Percentiles rank a stretch among this genome's conserved stretches.
Conservation (phyloP, 805 yeast genomes). For the Maudiozyma turicensis region DNA sequence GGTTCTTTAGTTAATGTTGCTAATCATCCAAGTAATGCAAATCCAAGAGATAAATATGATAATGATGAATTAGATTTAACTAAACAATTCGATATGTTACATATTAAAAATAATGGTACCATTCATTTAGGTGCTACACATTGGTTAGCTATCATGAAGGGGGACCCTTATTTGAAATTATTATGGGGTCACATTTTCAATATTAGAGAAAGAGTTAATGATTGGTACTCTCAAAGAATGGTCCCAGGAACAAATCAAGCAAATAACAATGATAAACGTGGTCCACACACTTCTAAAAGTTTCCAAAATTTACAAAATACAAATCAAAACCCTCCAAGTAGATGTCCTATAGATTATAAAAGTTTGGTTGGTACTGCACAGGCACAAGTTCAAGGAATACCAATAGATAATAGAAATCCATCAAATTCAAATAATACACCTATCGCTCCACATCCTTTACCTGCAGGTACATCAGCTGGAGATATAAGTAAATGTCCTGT, state of each 20-base stretch:
- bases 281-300: slow-evolving; percentile 1
- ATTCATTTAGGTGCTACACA: slow-evolving; percentile 44
- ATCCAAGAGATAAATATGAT: slow-evolving; percentile 15
- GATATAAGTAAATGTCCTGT: slow-evolving; percentile 12
- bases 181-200: slow-evolving; percentile 43
- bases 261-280: neutral
- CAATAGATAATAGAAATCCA: neutral
- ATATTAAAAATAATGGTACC: slow-evolving; percentile 34
- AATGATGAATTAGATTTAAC: slow-evolving; percentile 32
- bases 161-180: slow-evolving; percentile 46
- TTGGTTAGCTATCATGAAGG: slow-evolving; percentile 50
- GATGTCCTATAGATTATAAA: slow-evolving; percentile 20
- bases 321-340: slow-evolving; percentile 2
- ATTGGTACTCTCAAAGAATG: slow-evolving; percentile 25
- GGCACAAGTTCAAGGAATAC: neutral
- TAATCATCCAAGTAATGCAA: neutral
- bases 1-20: neutral
- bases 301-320: slow-evolving; percentile 1
- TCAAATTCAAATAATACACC: no score
- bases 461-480: neutral
- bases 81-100: slow-evolving; percentile 37
- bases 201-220: slow-evolving; percentile 31
- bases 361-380: neutral
- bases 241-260: neutral
- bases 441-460: slow-evolving; percentile 5